Conservation (phyloP, 345 rosid species). For the Populus alba region DNA sequence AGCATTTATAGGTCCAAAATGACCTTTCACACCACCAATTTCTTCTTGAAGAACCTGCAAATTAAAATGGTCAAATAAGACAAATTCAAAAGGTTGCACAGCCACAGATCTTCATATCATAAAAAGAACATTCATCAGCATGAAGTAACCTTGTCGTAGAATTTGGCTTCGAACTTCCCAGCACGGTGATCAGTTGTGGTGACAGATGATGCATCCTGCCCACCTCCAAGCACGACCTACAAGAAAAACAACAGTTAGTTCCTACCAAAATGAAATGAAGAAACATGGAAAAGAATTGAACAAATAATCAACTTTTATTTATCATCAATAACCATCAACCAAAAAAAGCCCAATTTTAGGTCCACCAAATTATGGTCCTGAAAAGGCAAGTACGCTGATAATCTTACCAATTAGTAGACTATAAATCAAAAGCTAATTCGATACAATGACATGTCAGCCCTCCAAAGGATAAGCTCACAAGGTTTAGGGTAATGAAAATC, state of each 20-base stretch:
- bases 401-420: background rate
- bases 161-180: conserved; percentile 96
- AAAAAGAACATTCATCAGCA: background rate
- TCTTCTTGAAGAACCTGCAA: conserved; percentile 76
- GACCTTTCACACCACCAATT: conserved; percentile 97
- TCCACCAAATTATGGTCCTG: background rate
- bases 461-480: background rate
- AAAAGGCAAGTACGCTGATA: background rate
- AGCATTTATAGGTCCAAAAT: conserved; percentile 95
- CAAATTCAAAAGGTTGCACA: background rate
- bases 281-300: background rate
- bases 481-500: background rate
- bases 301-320: background rate
- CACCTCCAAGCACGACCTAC: conserved; percentile 98
- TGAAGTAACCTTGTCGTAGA: conserved; percentile 64
- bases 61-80: background rate
- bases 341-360: background rate
- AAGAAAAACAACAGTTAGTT: conserved; percentile 4
- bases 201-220: conserved; percentile 94
- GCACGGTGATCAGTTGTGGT: conserved; percentile 98
- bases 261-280: background rate
- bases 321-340: background rate
- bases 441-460: background rate
- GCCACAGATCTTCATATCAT: background rate
- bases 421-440: background rate